These are phyloP conservation scores for Talaromyces ruber DNA, from an alignment of 495 filamentous ascomycete genomes.

Conservation along the genomic window DNA sequence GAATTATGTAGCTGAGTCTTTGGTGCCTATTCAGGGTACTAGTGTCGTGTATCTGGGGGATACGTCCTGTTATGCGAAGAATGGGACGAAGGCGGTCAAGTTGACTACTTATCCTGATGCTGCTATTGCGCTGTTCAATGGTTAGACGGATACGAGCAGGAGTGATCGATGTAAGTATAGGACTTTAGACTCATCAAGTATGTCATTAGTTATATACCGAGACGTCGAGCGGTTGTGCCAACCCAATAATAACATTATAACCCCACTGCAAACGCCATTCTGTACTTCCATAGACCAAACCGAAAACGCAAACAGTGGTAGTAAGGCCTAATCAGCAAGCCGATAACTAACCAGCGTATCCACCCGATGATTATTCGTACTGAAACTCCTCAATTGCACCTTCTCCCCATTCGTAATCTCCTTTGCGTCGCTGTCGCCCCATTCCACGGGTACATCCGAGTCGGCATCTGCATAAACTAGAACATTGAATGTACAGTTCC, in stretches of 20 bases:
- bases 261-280: not conserved
- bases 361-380: constrained; percentile 85
- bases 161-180: too few species aligned
- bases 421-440: constrained; percentile 97
- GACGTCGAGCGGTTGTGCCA: not conserved
- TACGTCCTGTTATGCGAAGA: not conserved
- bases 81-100: not conserved
- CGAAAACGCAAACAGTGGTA: not conserved
- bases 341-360: constrained; percentile 94
- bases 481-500: constrained; percentile 97
- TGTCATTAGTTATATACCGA: not conserved
- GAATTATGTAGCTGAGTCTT: too few species aligned
- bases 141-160: too few species aligned
- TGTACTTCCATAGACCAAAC: not conserved
- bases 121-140: not conserved
- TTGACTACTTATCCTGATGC: too few species aligned
- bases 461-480: constrained; percentile 96
- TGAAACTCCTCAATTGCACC: constrained; percentile 91
- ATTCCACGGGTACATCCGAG: constrained; percentile 94
- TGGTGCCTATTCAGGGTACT: not conserved
- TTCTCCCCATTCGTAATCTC: constrained; percentile 95
- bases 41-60: not conserved
- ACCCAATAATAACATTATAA: not conserved
- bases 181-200: not conserved
- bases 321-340: constrained; percentile 27